Evolutionary conservation across 257 asterid species (phyloP), one percentile per base, ranked within the genome.

Genomic region (Solanum pinnatisectum): DNA sequence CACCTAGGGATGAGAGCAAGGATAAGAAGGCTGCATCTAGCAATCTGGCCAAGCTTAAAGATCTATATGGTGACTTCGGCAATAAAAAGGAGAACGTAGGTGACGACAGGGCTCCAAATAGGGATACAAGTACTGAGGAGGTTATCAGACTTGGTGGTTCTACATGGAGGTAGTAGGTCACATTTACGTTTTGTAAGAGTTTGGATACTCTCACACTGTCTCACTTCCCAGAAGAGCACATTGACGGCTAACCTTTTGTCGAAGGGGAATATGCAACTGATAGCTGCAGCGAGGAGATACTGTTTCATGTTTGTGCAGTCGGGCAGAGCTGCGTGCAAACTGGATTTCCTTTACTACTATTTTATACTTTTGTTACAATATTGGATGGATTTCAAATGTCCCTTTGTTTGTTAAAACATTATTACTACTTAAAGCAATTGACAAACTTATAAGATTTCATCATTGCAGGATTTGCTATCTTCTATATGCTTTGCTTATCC

Each of bases 61-160:
- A 97, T 90, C 85, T 97, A 6, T 97, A 97, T 72, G 99, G 99
- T 10, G 99, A 96, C 85, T 88, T 91, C 83, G 89, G 92, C 91
- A 90, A 33, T 84, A 92, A 93, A 72, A 95, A 96, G 92, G 98
- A 94, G 87, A 95, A 93, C 18, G 77, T 65, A 8, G 91, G 93
- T 72, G 86, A 88, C 52, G 94, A 87, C 83, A 92, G 90, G 86
- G 96, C 86, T 42, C 86, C 91, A 37, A 90, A 56, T 59, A 88
- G 93, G 90, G 90, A 92, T 37, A 87, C 94, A 83, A 98, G 99
- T 49, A 93, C 96, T 0, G 99, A 97, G 89, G 98, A 95, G 91
- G 99, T 97, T 87, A 95, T 97, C 85, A 93, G 95, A 84, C 98
- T 97, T 23, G 99, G 99, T 86, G 99, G 98, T 86, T 94, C 98